Conservation (phyloP, 192 early-diverging fungal genomes). For the Rhizoclosmatium sp. region DNA sequence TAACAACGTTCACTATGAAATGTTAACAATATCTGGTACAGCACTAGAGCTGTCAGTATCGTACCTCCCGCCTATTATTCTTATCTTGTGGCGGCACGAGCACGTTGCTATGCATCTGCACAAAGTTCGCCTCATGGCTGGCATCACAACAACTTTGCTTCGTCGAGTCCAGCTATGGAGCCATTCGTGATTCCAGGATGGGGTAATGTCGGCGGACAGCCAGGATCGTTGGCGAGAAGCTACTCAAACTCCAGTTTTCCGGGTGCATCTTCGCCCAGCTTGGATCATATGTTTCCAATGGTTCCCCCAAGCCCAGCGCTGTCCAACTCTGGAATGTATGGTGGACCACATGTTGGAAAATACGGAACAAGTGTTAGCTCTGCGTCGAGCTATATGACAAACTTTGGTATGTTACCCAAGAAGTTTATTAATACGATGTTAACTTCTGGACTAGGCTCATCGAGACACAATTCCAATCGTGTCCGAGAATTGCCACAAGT, state of each 20-base stretch:
- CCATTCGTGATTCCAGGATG: slow-evolving; percentile 14
- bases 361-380: neutral
- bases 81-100: slow-evolving; percentile 53
- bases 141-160: neutral
- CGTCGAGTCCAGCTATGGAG: slow-evolving; percentile 24
- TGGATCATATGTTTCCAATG: neutral
- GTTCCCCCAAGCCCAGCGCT: neutral
- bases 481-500: slow-evolving; percentile 32
- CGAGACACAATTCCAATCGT: neutral
- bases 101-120: slow-evolving; percentile 40
- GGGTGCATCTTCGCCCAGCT: neutral
- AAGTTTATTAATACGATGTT: neutral
- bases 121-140: neutral
- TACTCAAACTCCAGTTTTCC: neutral
- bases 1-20: no score
- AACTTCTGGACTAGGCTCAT: neutral
- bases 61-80: slow-evolving; percentile 62
- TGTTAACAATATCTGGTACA: slow-evolving; percentile 34
- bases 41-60: slow-evolving; percentile 56
- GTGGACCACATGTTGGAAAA: neutral
- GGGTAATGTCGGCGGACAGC: neutral
- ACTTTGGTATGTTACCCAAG: slow-evolving; percentile 5
- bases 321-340: slow-evolving; percentile 14
- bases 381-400: neutral
- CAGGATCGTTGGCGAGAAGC: neutral